Evolutionary conservation across 768 basidiomycete species (phyloP), one percentile per base, ranked within the genome.

Genomic region (Phlebiopsis gigantea): DNA sequence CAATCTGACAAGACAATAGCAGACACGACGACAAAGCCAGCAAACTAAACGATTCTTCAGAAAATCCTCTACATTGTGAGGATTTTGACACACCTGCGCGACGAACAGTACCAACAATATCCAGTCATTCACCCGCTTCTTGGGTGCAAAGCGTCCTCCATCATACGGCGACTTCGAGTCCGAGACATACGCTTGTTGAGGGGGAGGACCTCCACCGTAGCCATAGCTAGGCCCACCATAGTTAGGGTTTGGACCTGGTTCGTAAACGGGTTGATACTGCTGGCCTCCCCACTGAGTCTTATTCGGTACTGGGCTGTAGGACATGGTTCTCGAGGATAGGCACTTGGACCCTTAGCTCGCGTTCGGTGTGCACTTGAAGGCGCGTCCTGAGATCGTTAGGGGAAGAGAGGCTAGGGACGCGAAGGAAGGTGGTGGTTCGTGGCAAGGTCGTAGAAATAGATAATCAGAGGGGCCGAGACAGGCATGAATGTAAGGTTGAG

Each of bases 71-170:
- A 19, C 12, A 39, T 17, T n/a, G 8, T 5, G 47, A 39, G 15
- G 2, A 10, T 2, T 19, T 12, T 17, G 3, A 57, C 70, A 34
- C 54, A 90, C 84, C 72, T 87, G 83, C 1, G 83, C 72, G n/a
- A 92, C 68, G 71, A 89, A 93, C 31, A 91, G 66, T 6, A 88
- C 65, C 14, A 90, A 72, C 66, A 89, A 83, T 50, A 88, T 72
- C 2, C 83, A 82, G 68, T 92, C 90, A 56, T 90, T 88, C 29
- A 90, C 71, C 58, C 73, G 78, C 63, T 81, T 87, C 73, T 83
- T 86, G 15, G 81, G 82, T 63, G 79, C 79, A 73, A 87, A 87
- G 21, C 85, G 72, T n/a, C 78, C 83, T 25, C 78, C 78, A 46
- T 81, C 78, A 65, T 79, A 84, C 4, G 84, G 82, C 9, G 75